phyloP scores from a whole-genome alignment of 805 yeast species.

The Lipomyces spencermartinsiae region DNA sequence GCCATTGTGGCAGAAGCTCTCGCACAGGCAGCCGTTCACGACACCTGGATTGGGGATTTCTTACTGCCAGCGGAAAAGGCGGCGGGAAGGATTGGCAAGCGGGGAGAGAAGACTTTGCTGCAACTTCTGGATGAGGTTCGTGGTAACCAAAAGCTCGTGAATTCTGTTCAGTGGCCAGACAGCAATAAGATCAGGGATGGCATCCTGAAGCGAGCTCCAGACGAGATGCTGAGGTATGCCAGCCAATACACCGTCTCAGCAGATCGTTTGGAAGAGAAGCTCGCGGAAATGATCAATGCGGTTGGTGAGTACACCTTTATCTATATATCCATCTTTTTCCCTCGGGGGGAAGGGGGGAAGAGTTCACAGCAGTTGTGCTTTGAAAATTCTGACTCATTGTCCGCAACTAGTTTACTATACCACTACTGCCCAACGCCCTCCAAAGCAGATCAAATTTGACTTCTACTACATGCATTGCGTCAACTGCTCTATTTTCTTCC shows the following conservation, averaged over 20 bases:
- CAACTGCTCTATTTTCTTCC: conserved; percentile 1
- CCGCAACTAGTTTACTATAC: not conserved
- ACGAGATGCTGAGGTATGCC: not conserved
- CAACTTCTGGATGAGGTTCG: not conserved
- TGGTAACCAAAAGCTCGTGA: not conserved
- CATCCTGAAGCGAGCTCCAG: not conserved
- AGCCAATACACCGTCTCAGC: not conserved
- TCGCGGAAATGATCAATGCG: not conserved
- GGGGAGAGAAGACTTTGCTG: not conserved
- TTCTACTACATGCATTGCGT: not conserved
- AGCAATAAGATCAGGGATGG: conserved; percentile 1
- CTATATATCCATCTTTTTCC: not conserved
- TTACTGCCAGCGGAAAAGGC: conserved; percentile 3
- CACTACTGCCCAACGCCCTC: not conserved
- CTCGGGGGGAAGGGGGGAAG: not conserved
- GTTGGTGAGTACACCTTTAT: not conserved
- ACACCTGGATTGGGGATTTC: not conserved
- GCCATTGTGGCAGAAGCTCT: conserved; percentile 3
- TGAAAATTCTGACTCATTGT: not conserved
- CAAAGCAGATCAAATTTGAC: conserved; percentile 2
- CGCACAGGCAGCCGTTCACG: not conserved
- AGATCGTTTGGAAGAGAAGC: not conserved
- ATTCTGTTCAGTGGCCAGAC: not conserved
- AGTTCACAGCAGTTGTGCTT: not conserved
- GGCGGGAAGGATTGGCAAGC: not conserved